phyloP scores from a whole-genome alignment of 805 yeast species.

The Wickerhamomyces xylosicus region DNA sequence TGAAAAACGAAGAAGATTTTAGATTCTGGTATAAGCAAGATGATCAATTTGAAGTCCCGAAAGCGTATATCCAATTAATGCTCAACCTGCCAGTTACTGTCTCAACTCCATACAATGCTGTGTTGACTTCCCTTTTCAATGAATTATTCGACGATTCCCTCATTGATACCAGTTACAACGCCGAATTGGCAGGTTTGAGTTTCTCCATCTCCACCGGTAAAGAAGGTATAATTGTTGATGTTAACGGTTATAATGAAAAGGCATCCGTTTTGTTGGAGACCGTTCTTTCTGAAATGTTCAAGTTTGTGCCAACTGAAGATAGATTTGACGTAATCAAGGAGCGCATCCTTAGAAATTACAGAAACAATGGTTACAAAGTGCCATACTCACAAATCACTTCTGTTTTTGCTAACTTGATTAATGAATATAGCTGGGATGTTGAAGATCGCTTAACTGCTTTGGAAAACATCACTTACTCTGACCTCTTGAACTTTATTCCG shows the following conservation, averaged over 20 bases:
- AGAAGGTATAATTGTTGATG: conserved; percentile 59
- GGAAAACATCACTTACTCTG: conserved; percentile 33
- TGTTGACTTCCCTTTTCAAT: conserved; percentile 50
- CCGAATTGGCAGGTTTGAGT: conserved; percentile 68
- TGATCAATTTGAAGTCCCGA: conserved; percentile 82
- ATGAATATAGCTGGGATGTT: conserved; percentile 59
- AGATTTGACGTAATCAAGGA: conserved; percentile 64
- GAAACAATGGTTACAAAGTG: conserved; percentile 58
- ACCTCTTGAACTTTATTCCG: conserved; percentile 40
- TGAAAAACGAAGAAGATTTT: conserved; percentile 38
- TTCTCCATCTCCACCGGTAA: conserved; percentile 47
- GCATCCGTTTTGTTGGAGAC: conserved; percentile 50
- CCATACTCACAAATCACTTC: conserved; percentile 75
- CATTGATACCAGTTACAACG: conserved; percentile 71
- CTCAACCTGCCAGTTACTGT: conserved; percentile 58
- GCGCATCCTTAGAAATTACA: conserved; percentile 47
- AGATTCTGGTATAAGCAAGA: conserved; percentile 86
- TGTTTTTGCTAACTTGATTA: conserved; percentile 50
- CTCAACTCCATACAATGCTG: conserved; percentile 45
- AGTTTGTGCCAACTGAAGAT: conserved; percentile 38
- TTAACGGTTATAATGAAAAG: conserved; percentile 81
- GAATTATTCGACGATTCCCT: conserved; percentile 70
- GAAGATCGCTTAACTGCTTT: conserved; percentile 49
- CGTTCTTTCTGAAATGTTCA: conserved; percentile 42
- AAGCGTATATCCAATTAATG: conserved; percentile 58